Base-by-base conservation (phyloP, 2,329 filamentous ascomycete species). In the Botrytis paeoniae region DNA sequence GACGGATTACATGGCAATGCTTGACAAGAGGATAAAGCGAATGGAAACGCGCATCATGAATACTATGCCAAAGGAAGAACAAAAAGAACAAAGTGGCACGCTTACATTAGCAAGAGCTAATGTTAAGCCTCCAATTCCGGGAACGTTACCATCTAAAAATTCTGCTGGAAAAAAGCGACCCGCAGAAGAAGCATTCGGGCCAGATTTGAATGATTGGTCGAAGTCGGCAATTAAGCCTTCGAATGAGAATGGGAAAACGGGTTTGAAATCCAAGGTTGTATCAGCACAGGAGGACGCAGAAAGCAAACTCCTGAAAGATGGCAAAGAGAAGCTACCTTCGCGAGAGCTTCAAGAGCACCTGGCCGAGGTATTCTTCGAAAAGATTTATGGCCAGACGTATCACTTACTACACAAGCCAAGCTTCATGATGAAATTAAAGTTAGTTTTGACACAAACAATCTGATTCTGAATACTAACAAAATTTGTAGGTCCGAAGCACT, bases 31-130 rank as follows among this genome's bases (percentile, higher is more conserved):
- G 70, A 83, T 98, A 77, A 98, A 97, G 85, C 88, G 95, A 73
- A 98, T 98, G 96, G 96, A 99, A 82, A 95, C 98, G 79, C 91
- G 95, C 73, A 96, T 98, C 75, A 97, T 98, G 83, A 97, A 97
- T 82, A 92, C 95, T 73, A 92, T 98, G 41, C 95, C 96, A 0
- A 97, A 95, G 80, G 89, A 93, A 60, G 94, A 97, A 76, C 88
- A 93, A 75, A 85, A 89, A 60, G 94, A 97, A 76, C 88, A 93
- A 75, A 85, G 89, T 39, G 86, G 83, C 16, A 81, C 91, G 73
- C 85, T 87, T 14, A 85, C 87, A 12, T 91, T 97, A 54, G 91
- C 91, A 8, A 88, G 96, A 73, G 95, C 95, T 18, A 87, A 93
- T 10, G 93, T 98, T 48, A 97, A 95, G 80, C 95, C 95, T 22